Evolutionary conservation across 208 protist genomes (phyloP).

Genomic region (Trichomonas gallinae): DNA sequence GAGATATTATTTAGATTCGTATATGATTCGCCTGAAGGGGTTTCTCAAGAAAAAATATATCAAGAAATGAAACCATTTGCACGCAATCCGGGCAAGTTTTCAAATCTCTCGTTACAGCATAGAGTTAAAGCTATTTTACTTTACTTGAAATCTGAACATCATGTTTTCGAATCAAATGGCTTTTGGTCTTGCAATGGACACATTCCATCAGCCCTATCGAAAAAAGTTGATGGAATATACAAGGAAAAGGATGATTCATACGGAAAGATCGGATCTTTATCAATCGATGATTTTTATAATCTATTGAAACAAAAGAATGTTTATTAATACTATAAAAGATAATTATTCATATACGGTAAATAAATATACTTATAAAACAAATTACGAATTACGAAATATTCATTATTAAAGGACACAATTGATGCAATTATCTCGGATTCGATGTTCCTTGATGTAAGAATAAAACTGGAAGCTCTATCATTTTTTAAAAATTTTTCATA

Average conservation of each 20-base stretch:
- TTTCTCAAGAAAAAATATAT: neutral
- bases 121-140: neutral
- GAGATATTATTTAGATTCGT: neutral
- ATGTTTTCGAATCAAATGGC: neutral
- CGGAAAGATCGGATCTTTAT: neutral
- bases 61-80: neutral
- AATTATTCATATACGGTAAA: too few relatives aligned
- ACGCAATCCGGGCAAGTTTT: neutral
- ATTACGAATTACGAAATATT: too few relatives aligned
- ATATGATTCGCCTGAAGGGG: neutral
- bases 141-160: neutral
- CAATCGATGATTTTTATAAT: neutral
- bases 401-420: too few relatives aligned
- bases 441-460: too few relatives aligned
- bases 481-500: too few relatives aligned
- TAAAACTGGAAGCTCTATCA: too few relatives aligned
- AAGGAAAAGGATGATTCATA: neutral
- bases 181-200: neutral
- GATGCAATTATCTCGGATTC: too few relatives aligned
- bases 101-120: neutral
- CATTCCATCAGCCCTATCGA: neutral
- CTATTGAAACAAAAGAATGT: neutral
- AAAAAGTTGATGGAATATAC: neutral
- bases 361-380: too few relatives aligned
- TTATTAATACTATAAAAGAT: neutral